These are phyloP conservation scores for Apiotrichum brassicae DNA, from an alignment of 1,284 basidiomycete species.

Conservation along the genomic window DNA sequence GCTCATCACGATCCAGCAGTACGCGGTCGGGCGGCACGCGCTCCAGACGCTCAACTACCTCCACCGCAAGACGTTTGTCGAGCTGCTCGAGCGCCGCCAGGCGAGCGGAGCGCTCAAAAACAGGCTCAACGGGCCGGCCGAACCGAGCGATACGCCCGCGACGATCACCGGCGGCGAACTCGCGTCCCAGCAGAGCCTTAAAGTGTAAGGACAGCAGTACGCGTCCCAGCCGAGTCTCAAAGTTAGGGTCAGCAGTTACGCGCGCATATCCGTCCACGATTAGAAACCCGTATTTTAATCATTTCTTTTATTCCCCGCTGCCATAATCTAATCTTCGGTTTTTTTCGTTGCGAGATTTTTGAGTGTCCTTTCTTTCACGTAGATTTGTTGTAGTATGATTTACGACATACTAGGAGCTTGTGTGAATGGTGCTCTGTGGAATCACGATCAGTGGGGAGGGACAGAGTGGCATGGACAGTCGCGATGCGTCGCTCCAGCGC, in stretches of 20 bases:
- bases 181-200: constrained; percentile 5
- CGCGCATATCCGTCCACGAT: too few relatives aligned
- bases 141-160: constrained; percentile 1
- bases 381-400: constrained; percentile 3
- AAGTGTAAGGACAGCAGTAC: too few relatives aligned
- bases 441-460: too few relatives aligned
- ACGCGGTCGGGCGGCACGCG: constrained; percentile 76
- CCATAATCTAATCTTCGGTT: too few relatives aligned
- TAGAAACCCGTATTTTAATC: too few relatives aligned
- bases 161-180: constrained; percentile 10
- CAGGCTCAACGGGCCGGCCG: constrained; percentile 1
- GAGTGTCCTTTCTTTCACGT: neutral
- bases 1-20: constrained; percentile 67
- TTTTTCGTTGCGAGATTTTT: neutral
- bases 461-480: too few relatives aligned
- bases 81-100: constrained; percentile 20
- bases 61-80: constrained; percentile 54
- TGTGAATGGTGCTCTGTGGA: too few relatives aligned
- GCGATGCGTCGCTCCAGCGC: too few relatives aligned
- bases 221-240: too few relatives aligned
- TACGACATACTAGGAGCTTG: constrained; percentile 1
- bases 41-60: constrained; percentile 82
- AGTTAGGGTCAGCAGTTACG: too few relatives aligned
- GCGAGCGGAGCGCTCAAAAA: constrained; percentile 2
- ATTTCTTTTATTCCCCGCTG: too few relatives aligned